Evolutionary conservation across 768 basidiomycete species (phyloP), one percentile per base, ranked within the genome.

Genomic region (Agrocybe praecox): DNA sequence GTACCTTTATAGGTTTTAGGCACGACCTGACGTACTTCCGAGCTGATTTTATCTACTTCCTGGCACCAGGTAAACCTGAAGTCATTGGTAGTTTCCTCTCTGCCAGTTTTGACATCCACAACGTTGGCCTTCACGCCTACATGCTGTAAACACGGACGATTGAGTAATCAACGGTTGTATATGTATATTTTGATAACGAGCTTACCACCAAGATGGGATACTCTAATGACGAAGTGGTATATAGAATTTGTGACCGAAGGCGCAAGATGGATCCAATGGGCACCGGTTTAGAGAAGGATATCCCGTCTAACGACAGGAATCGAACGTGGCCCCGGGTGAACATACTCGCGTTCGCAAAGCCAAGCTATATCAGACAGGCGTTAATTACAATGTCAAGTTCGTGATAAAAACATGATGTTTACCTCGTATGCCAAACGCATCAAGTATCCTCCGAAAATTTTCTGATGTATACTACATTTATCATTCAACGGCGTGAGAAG

Each of bases 191-290:
- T 17, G 43, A 17, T 34, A 18, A 45, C 29, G 44, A 19, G 55
- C 87, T 64, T 67, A 92, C 89, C 21, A 89, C 83, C 6, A 84
- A 71, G 22, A 79, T 74, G n/a, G 83, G 75, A 62, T 80, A 83
- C 55, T 80, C 67, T 22, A 72, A 62, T n/a, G 81, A 77, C 3
- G 74, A 69, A 0, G 85, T 81, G 5, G 80, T 79, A 62, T 91
- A 83, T 10, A 89, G 76, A 34, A 94, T 81, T 60, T 85, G 80
- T 1, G 89, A 89, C 1, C 83, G 83, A 34, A 94, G 77, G 2
- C 87, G 82, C 14, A 94, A 80, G 48, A 93, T 89, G 0, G 88
- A 90, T 6, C 92, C 92, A 45, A 94, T 93, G 1, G 91, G 89
- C 0, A 95, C 92, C 0, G 92, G 91, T 24, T 84, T 81, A 45